Percentiles rank a stretch among this genome's conserved stretches.
phyloP scores from a whole-genome alignment of 345 rosid genomes.

The Punica granatum region DNA sequence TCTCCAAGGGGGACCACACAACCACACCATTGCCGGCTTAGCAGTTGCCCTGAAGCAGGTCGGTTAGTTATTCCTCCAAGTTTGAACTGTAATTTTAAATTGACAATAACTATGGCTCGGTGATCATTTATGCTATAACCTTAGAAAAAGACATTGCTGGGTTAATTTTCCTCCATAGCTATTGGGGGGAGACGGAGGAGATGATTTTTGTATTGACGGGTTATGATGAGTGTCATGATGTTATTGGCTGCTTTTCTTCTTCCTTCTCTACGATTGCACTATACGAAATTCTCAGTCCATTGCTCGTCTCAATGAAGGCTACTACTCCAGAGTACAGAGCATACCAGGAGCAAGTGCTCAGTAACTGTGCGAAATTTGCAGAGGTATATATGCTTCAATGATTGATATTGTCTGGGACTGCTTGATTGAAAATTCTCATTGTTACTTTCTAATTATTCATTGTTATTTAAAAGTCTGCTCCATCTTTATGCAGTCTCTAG shows the following conservation, averaged over 20 bases:
- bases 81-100: too few relatives aligned
- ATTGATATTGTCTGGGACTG: neutral
- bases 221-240: neutral
- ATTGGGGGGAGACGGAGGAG: too few relatives aligned
- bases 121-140: neutral
- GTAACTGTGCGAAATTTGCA: conserved; percentile 77
- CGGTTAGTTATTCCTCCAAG: too few relatives aligned
- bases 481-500: conserved; percentile 45
- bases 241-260: too few relatives aligned
- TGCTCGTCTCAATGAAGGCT: conserved; percentile 50
- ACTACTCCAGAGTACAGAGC: conserved; percentile 93
- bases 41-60: conserved; percentile 98
- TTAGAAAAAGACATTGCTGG: neutral
- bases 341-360: conserved; percentile 95
- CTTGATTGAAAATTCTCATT: neutral
- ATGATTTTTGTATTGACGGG: neutral
- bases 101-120: too few relatives aligned
- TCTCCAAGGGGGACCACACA: conserved; percentile 99
- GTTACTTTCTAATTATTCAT: neutral
- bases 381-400: conserved; percentile 43
- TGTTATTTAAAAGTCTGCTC: neutral
- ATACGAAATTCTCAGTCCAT: neutral
- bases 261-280: neutral
- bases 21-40: conserved; percentile 94
- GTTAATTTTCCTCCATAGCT: too few relatives aligned